phyloP scores from a whole-genome alignment of 2,329 filamentous ascomycete genomes.

The Exutisphaerella laricina region DNA sequence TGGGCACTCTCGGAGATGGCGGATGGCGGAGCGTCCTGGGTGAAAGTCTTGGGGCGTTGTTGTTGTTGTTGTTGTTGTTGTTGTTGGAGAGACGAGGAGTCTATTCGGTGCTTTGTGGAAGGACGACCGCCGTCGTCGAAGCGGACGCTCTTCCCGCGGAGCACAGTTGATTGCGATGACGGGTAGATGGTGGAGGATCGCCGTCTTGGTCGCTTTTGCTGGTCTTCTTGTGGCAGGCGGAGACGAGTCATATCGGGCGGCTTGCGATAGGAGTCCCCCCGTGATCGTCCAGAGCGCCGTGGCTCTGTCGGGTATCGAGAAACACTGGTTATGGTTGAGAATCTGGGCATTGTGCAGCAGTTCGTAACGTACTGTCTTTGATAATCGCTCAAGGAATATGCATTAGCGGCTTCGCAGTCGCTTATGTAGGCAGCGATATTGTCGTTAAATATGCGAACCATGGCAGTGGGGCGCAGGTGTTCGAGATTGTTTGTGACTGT shows the following conservation, averaged over 20 bases:
- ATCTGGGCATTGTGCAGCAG: conserved; percentile 1
- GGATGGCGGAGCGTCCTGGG: conserved; percentile 15
- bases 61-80: conserved; percentile 7
- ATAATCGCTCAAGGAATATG: conserved; percentile 7
- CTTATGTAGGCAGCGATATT: conserved; percentile 12
- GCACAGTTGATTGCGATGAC: conserved; percentile 4
- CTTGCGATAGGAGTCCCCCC: conserved; percentile 5
- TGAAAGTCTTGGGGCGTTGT: conserved; percentile 18
- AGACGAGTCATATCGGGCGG: conserved; percentile 12
- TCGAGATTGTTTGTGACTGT: not conserved
- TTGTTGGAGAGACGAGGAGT: conserved; percentile 3
- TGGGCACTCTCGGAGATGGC: conserved; percentile 18
- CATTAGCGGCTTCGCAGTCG: conserved; percentile 9
- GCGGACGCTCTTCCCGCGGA: conserved; percentile 14
- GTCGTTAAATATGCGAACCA: conserved; percentile 2
- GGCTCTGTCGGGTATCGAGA: not conserved
- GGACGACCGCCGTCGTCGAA: conserved; percentile 18
- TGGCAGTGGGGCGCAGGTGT: not conserved
- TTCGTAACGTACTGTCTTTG: conserved; percentile 4
- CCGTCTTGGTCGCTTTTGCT: conserved; percentile 7
- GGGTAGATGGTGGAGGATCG: conserved; percentile 4
- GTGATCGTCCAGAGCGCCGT: not conserved
- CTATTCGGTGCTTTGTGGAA: conserved; percentile 3
- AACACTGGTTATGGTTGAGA: conserved; percentile 1
- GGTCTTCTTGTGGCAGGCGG: conserved; percentile 3